Conservation (phyloP, 2,329 filamentous ascomycete species). For the Paraphaeosphaeria sporulosa region DNA sequence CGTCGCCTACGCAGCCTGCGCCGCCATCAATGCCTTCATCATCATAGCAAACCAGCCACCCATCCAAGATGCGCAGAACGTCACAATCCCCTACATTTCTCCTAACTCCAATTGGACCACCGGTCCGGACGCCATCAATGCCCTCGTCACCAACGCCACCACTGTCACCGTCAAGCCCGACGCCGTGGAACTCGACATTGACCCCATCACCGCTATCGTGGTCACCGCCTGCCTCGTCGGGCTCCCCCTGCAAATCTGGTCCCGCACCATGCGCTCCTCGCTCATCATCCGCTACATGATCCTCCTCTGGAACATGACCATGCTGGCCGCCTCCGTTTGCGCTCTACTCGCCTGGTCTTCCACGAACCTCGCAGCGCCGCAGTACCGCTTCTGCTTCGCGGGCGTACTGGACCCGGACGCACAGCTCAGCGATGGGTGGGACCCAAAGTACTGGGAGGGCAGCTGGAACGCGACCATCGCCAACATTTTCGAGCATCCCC, state of each 20-base stretch:
- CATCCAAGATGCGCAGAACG: not conserved
- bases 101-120: not conserved
- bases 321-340: constrained; percentile 20
- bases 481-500: constrained; percentile 14
- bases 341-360: constrained; percentile 17
- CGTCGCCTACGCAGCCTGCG: constrained; percentile 20
- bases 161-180: constrained; percentile 16
- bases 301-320: constrained; percentile 20
- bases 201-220: constrained; percentile 22
- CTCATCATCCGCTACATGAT: constrained; percentile 18
- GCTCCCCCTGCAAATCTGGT: constrained; percentile 20
- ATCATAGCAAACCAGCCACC: constrained; percentile 9
- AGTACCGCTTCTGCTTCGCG: constrained; percentile 21
- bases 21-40: constrained; percentile 22
- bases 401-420: constrained; percentile 11
- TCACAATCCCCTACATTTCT: constrained; percentile 10
- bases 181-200: constrained; percentile 23
- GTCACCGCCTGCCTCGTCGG: constrained; percentile 21
- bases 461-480: constrained; percentile 16
- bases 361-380: constrained; percentile 14
- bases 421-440: constrained; percentile 18
- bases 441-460: constrained; percentile 13
- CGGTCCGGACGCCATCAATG: not conserved
- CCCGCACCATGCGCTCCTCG: constrained; percentile 21
- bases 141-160: constrained; percentile 1